phyloP scores from a whole-genome alignment of 1,284 basidiomycete genomes.

The Irpex sp. region DNA sequence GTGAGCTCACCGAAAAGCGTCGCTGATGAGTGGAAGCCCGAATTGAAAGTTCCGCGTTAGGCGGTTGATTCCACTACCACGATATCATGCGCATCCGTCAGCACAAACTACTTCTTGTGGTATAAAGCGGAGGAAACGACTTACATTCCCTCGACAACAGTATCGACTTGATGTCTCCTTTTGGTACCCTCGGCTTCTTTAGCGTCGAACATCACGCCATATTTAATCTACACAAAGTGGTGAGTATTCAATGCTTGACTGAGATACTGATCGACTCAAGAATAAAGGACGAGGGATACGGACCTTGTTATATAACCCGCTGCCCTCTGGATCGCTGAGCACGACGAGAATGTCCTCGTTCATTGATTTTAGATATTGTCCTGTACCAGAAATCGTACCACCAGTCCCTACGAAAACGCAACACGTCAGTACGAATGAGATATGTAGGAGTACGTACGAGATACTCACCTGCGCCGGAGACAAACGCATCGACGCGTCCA shows the following conservation, averaged over 20 bases:
- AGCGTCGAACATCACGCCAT: constrained; percentile 91
- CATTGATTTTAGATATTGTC: constrained; percentile 75
- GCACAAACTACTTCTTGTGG: not conserved
- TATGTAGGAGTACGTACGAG: not conserved
- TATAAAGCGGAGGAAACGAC: constrained; percentile 26
- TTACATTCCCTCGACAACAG: constrained; percentile 84
- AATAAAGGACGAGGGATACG: not conserved
- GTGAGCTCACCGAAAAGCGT: constrained; percentile 74
- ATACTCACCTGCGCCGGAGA: constrained; percentile 82
- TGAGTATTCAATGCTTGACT: not conserved
- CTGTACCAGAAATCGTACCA: constrained; percentile 89
- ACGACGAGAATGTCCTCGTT: constrained; percentile 66
- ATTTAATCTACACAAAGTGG: constrained; percentile 57
- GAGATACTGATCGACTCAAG: not conserved
- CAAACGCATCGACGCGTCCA: constrained; percentile 82
- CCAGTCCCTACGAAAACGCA: constrained; percentile 67
- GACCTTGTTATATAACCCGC: constrained; percentile 93
- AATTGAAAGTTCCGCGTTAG: constrained; percentile 84
- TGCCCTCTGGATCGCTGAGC: constrained; percentile 91
- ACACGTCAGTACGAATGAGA: not conserved
- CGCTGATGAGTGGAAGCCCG: constrained; percentile 79
- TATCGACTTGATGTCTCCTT: constrained; percentile 90
- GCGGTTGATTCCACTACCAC: constrained; percentile 80
- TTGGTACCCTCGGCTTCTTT: constrained; percentile 96
- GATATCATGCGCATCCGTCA: not conserved